A percentile compares a stretch with the other conserved stretches of the same genome.
Evolutionary conservation across 352 stramenopile species (phyloP).

Genomic region (Elongisporangium anandrum): DNA sequence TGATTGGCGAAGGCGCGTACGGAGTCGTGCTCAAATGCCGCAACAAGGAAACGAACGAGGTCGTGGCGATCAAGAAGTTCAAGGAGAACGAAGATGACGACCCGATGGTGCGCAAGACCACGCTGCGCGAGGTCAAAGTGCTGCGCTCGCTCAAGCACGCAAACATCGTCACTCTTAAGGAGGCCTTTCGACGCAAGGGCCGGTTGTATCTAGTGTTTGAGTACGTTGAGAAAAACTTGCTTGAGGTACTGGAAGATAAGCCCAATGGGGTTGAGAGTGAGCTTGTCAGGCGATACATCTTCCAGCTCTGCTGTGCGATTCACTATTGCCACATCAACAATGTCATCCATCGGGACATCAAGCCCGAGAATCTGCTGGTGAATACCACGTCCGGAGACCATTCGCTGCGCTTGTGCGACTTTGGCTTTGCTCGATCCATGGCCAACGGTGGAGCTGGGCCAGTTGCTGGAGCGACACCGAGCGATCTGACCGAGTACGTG

Average conservation of each 20-base stretch:
- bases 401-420: slow-evolving; percentile 98
- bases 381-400: slow-evolving; percentile 93
- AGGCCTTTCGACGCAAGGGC: slow-evolving; percentile 97
- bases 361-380: slow-evolving; percentile 98
- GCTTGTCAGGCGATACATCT: slow-evolving; percentile 97
- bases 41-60: slow-evolving; percentile 95
- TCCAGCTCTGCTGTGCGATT: slow-evolving; percentile 96
- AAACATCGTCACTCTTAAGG: slow-evolving; percentile 97
- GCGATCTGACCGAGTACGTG: slow-evolving; percentile 99
- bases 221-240: slow-evolving; percentile 95
- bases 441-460: slow-evolving; percentile 32
- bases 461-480: slow-evolving; percentile 10
- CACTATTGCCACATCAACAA: slow-evolving; percentile 96
- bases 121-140: slow-evolving; percentile 96
- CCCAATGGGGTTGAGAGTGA: slow-evolving; percentile 84
- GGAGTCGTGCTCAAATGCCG: slow-evolving; percentile 91
- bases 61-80: slow-evolving; percentile 99
- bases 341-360: slow-evolving; percentile 99
- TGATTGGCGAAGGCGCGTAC: slow-evolving; percentile 93
- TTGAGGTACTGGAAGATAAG: slow-evolving; percentile 94
- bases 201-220: slow-evolving; percentile 98
- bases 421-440: slow-evolving; percentile 92
- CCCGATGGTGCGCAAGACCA: slow-evolving; percentile 92
- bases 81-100: slow-evolving; percentile 91
- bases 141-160: slow-evolving; percentile 97